Percentiles rank a stretch among this genome's conserved stretches.
Evolutionary conservation across 257 asterid genomes (phyloP).

Genomic region (Lithospermum erythrorhizon): DNA sequence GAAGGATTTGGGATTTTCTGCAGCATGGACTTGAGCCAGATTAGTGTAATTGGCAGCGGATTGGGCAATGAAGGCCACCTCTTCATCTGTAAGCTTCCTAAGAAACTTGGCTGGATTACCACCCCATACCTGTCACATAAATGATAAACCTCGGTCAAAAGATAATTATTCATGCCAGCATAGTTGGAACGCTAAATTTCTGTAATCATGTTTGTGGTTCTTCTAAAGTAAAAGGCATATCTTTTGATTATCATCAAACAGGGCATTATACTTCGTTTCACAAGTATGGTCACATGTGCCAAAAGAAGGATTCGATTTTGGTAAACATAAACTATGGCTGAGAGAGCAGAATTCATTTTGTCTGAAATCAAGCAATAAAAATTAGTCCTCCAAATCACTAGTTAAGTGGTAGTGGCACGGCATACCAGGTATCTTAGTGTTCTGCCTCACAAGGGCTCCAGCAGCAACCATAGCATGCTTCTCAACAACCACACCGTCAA

Average conservation of each 20-base stretch:
- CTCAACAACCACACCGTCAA: slow-evolving; percentile 81
- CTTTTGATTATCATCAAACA: no score
- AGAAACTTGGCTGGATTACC: slow-evolving; percentile 88
- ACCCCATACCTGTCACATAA: slow-evolving; percentile 59
- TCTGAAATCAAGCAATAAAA: no score
- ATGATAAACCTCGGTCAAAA: neutral
- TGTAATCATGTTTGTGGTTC: no score
- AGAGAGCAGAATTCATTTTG: no score
- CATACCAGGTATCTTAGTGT: slow-evolving; percentile 41
- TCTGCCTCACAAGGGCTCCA: slow-evolving; percentile 78
- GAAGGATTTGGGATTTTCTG: slow-evolving; percentile 62
- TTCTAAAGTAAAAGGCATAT: no score
- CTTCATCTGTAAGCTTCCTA: slow-evolving; percentile 72
- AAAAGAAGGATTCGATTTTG: no score
- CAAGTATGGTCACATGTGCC: no score
- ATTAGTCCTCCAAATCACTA: neutral
- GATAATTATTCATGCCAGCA: neutral
- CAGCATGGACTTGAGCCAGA: slow-evolving; percentile 84
- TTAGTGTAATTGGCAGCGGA: slow-evolving; percentile 59
- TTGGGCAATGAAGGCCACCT: slow-evolving; percentile 57
- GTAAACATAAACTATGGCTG: no score
- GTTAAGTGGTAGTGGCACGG: neutral
- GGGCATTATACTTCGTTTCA: no score
- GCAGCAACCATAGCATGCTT: slow-evolving; percentile 93
- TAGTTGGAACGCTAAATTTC: no score